phyloP scores from a whole-genome alignment of 2,329 filamentous ascomycete species.

The Ceratocystis harringtonii region DNA sequence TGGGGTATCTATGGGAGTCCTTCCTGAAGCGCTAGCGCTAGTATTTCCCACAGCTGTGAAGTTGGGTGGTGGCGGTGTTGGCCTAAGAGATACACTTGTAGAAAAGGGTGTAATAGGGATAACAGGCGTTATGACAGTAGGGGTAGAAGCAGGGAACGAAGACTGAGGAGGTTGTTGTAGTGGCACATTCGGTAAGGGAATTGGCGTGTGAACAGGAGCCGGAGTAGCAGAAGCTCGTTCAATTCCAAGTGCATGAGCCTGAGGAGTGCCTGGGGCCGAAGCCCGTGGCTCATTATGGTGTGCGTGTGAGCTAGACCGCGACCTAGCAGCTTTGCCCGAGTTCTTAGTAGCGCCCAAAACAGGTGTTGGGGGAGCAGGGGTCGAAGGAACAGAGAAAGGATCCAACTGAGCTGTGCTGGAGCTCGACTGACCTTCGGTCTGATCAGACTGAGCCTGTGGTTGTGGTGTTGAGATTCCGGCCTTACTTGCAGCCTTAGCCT shows the following conservation, averaged over 20 bases:
- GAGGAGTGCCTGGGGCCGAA: slow-evolving; percentile 25
- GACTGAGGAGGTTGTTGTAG: slow-evolving; percentile 26
- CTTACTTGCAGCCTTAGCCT: slow-evolving; percentile 22
- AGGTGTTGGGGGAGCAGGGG: slow-evolving; percentile 27
- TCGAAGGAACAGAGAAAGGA: slow-evolving; percentile 7
- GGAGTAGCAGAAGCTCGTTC: slow-evolving; percentile 1
- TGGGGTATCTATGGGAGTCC: not conserved
- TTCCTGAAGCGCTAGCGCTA: not conserved
- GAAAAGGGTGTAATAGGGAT: not conserved
- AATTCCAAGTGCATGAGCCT: slow-evolving; percentile 24
- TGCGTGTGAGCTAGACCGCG: slow-evolving; percentile 40
- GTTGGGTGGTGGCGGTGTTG: slow-evolving; percentile 11
- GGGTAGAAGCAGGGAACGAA: slow-evolving; percentile 18
- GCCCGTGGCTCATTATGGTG: slow-evolving; percentile 30
- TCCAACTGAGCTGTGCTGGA: not conserved
- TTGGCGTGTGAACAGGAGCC: slow-evolving; percentile 9
- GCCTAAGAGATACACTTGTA: slow-evolving; percentile 1
- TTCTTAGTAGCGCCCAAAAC: slow-evolving; percentile 31
- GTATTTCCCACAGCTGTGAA: not conserved
- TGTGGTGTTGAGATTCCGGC: slow-evolving; percentile 27
- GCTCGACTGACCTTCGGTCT: not conserved
- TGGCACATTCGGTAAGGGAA: slow-evolving; percentile 11
- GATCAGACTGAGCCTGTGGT: slow-evolving; percentile 5
- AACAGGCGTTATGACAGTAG: slow-evolving; percentile 14
- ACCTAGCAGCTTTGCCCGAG: slow-evolving; percentile 31